These are phyloP conservation scores for Annulohypoxylon moriforme DNA, from an alignment of 495 filamentous ascomycete species.

Conservation along the genomic window DNA sequence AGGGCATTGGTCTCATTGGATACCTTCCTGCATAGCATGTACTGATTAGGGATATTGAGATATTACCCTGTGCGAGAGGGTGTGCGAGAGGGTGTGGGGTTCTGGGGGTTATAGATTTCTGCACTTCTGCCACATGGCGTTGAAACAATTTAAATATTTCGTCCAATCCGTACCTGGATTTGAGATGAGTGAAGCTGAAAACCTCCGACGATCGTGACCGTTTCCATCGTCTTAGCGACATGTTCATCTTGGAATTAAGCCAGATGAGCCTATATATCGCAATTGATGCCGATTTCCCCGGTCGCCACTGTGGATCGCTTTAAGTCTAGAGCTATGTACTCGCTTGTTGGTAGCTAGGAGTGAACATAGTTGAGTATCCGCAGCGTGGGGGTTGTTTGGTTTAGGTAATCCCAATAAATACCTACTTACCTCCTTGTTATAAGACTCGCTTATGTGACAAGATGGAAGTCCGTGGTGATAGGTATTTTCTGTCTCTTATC, in stretches of 20 bases:
- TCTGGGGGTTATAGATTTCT: conserved; percentile 15
- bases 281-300: conserved; percentile 20
- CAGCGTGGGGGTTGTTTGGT: background rate
- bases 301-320: conserved; percentile 10
- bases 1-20: conserved; percentile 26
- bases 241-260: conserved; percentile 23
- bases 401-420: background rate
- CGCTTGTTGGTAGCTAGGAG: background rate
- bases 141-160: conserved; percentile 22
- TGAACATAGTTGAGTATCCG: background rate
- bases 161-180: conserved; percentile 6
- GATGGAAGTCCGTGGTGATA: background rate
- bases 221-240: conserved; percentile 10
- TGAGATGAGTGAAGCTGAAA: conserved; percentile 18
- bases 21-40: background rate
- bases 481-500: background rate
- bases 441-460: background rate
- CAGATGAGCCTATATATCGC: conserved; percentile 29
- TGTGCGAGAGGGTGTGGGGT: conserved; percentile 14
- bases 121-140: conserved; percentile 37
- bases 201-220: conserved; percentile 28
- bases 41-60: background rate
- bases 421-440: background rate
- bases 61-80: conserved; percentile 8
- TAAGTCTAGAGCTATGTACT: background rate